Evolutionary conservation across 768 basidiomycete species (phyloP), one percentile per base, ranked within the genome.

Genomic region (Boletales sp.): DNA sequence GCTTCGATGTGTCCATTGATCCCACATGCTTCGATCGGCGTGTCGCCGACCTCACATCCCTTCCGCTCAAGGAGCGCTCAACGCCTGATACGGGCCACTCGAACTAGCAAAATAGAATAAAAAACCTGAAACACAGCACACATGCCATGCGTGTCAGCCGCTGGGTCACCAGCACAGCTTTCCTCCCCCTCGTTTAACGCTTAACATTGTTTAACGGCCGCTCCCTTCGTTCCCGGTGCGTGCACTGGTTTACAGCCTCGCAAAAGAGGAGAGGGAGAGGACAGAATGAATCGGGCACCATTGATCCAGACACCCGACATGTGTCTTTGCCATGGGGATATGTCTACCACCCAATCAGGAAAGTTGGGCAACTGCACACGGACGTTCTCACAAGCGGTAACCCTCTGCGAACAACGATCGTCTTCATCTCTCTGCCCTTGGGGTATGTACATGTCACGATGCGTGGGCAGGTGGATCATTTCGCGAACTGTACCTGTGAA

Each of bases 401-500:
- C 51, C 55, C 56, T 51, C 25, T 35, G 48, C 10, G 43, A 55
- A 55, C 53, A 48, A 44, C 25, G 25, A 28, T 28, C 25, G 25
- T 28, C 25, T 28, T 35, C n/a, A 33, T 5, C 17, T 25, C 51
- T 53, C 51, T 53, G 32, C 46, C 28, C 50, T 55, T 50, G 48
- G 49, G 53, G 41, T 21, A 31, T 12, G 25, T 28, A 28, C 49
- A 19, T n/a, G 37, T 42, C 44, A 35, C 33, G 49, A 21, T 41
- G 25, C 50, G 46, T 54, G 50, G 46, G 50, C 25, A n/a, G 47
- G 59, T 33, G 59, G 52, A 61, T 61, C 62, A 6, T n/a, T 46
- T 38, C n/a, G 14, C 48, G 56, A 64, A 58, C 45, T 13, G 56
- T 54, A 44, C 62, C 61, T 56, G 47, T 49, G 56, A 58, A 39